Percentiles rank a stretch among this genome's conserved stretches.
Evolutionary conservation across 2,329 filamentous ascomycete species (phyloP).

Genomic region (Xylaria sp.): DNA sequence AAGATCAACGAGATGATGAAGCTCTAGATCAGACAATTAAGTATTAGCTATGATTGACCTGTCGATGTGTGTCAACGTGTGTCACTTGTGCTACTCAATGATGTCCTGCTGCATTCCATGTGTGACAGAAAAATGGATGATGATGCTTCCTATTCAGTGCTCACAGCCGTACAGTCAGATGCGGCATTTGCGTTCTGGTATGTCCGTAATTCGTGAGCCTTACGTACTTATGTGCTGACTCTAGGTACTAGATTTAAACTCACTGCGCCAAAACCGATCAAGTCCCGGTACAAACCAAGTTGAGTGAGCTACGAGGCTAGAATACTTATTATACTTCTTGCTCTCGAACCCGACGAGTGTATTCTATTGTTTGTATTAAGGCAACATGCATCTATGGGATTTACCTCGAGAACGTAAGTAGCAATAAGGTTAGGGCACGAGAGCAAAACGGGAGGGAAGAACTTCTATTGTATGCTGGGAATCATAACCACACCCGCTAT

Average conservation of each 20-base stretch:
- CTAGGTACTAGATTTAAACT: too few relatives aligned
- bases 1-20: background rate
- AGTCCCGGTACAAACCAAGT: background rate
- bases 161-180: background rate
- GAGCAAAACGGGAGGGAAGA: conserved; percentile 24
- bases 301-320: too few relatives aligned
- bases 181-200: background rate
- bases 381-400: background rate
- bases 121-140: background rate
- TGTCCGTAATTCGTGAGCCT: background rate
- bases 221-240: background rate
- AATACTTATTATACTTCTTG: too few relatives aligned
- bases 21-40: background rate
- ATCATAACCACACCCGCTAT: background rate
- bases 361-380: background rate
- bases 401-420: background rate
- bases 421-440: background rate
- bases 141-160: background rate
- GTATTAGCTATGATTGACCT: conserved; percentile 2
- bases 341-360: background rate
- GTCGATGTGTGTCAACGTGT: background rate
- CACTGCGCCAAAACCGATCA: background rate
- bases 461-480: conserved; percentile 19
- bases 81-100: background rate
- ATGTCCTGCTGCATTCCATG: background rate